Conservation (phyloP, 176 grass and related monocot genomes). For the Melocanna baccifera region DNA sequence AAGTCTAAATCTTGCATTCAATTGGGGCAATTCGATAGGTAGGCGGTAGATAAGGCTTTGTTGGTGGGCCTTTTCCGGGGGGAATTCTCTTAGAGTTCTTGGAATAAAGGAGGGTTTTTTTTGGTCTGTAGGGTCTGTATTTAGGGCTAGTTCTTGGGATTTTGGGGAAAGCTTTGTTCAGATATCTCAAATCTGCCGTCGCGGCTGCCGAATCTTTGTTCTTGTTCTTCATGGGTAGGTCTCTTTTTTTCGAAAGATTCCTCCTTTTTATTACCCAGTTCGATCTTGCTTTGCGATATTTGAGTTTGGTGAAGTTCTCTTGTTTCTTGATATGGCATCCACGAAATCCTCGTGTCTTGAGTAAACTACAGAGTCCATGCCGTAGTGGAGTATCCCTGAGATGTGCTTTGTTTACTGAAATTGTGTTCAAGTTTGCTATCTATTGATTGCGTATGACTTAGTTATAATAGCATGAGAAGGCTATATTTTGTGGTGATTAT, state of each 20-base stretch:
- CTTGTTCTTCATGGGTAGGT: slow-evolving; percentile 34
- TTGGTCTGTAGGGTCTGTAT: background rate
- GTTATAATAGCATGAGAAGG: background rate
- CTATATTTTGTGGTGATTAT: slow-evolving; percentile 16
- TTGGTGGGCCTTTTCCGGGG: background rate
- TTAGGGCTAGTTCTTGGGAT: slow-evolving; percentile 4
- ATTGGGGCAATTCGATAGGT: slow-evolving; percentile 32
- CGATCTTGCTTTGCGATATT: background rate
- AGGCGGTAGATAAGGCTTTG: slow-evolving; percentile 19
- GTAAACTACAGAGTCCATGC: slow-evolving; percentile 4
- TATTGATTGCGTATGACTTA: background rate
- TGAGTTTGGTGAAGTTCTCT: background rate
- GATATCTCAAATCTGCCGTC: slow-evolving; percentile 26
- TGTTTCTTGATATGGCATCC: background rate
- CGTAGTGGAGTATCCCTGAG: background rate
- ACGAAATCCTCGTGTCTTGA: background rate
- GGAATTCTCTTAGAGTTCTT: background rate
- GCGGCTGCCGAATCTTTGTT: slow-evolving; percentile 5
- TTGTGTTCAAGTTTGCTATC: background rate
- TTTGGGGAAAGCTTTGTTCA: background rate
- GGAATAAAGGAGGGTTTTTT: slow-evolving; percentile 19
- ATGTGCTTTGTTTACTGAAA: slow-evolving; percentile 3
- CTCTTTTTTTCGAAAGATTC: background rate
- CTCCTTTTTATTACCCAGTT: background rate
- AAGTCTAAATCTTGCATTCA: slow-evolving; percentile 32